Base-by-base conservation (phyloP, 108 stramenopile genomes). In the Fragilaria radians region DNA sequence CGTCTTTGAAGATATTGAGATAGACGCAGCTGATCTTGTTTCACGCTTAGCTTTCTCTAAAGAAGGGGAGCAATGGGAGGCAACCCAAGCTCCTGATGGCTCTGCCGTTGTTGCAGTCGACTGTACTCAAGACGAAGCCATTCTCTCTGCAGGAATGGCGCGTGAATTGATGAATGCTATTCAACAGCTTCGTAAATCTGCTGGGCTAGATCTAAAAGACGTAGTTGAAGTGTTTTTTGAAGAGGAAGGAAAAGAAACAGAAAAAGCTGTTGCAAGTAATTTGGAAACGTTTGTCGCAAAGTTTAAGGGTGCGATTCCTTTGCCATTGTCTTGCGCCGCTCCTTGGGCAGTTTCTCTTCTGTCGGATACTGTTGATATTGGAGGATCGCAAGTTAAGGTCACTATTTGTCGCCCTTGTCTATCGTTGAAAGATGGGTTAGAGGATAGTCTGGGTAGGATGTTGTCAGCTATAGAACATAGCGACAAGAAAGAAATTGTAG, bases 131-230 rank as follows among this genome's bases (percentile, higher is more conserved):
- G 96, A 98, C 60, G 93, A 95, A 48, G 83, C 90, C 46, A 93
- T 97, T 61, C 55, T 96, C 30, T 72, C 80, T 45, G 88, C 93
- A 28, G 94, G 94, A 57, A 78, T 78, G 70, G 82, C 96, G 4
- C 92, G 99, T 45, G 96, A 97, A 61, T 72, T 98, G 30, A 93
- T 96, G 61, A 96, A 91, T 60, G 89, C 83, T 28, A 94, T 98
- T 57, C 97, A 99, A 59, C 96, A 97, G 61, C 75, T 99, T 18
- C 84, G 99, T 26, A 99, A 99, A 79, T 74, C 76, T 29, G 83
- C 89, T 46, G 95, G 95, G 11, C 70, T 97, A 25, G 82, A 88
- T 42, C 46, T 95, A 50, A 73, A 73, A 65, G 97, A 97, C 57
- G 66, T 77, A 22, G 93, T 96, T 24, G 95, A 97, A 64, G 88